phyloP scores from a whole-genome alignment of 768 basidiomycete genomes.

The Fomitopsis serialis region DNA sequence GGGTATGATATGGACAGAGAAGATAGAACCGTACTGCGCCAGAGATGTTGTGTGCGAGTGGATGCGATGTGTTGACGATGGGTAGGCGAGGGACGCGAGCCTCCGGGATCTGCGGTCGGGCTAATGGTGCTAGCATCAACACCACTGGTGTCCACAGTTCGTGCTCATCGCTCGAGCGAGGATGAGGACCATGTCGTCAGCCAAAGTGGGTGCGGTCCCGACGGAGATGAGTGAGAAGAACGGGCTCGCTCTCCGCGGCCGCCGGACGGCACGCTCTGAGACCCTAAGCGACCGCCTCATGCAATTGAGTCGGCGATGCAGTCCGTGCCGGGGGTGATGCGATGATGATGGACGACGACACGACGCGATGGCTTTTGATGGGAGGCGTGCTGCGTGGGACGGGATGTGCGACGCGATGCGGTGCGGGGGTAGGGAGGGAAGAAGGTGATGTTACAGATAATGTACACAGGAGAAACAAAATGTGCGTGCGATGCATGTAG shows the following conservation, averaged over 20 bases:
- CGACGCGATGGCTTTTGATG: neutral
- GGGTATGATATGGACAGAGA: conserved; percentile 5
- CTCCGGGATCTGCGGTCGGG: neutral
- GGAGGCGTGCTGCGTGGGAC: neutral
- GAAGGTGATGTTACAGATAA: neutral
- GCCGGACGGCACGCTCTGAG: neutral
- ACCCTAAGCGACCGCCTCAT: neutral
- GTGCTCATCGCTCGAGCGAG: too few species aligned
- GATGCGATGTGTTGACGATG: neutral
- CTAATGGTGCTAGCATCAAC: neutral
- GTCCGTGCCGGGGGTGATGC: neutral
- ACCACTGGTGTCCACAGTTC: too few species aligned
- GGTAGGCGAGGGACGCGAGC: neutral
- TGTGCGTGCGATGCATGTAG: neutral
- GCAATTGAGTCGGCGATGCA: neutral
- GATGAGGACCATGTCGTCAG: neutral
- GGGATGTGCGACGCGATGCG: neutral
- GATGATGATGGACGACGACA: neutral
- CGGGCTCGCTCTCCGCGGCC: neutral
- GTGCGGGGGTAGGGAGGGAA: neutral
- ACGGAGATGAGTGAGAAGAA: neutral
- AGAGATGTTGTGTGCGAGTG: neutral
- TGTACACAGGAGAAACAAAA: neutral
- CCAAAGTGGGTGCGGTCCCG: neutral
- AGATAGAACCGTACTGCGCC: neutral